Conservation (phyloP, 805 yeast genomes). For the Novakomyces olei region DNA sequence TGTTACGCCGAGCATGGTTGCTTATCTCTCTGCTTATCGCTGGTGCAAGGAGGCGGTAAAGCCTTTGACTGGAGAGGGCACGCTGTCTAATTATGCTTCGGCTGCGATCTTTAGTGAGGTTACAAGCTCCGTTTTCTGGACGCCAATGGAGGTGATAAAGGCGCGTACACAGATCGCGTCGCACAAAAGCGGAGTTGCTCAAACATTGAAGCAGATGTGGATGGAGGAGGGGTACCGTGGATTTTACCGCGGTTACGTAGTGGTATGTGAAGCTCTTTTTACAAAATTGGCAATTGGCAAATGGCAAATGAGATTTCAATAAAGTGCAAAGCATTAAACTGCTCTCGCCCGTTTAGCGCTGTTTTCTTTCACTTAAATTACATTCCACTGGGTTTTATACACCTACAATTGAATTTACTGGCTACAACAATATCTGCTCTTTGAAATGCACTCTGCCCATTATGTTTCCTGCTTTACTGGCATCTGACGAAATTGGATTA, state of each 20-base stretch:
- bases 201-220: slow-evolving; percentile 20
- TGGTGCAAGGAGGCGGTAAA: slow-evolving; percentile 18
- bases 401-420: too few relatives aligned
- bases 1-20: slow-evolving; percentile 22
- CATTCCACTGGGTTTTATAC: too few relatives aligned
- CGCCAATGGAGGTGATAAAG: slow-evolving; percentile 26
- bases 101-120: slow-evolving; percentile 21
- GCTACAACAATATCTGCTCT: too few relatives aligned
- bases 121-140: slow-evolving; percentile 20
- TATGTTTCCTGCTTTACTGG: too few relatives aligned
- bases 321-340: background rate
- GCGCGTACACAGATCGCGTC: slow-evolving; percentile 21
- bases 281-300: background rate
- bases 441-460: too few relatives aligned
- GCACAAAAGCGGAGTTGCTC: slow-evolving; percentile 7
- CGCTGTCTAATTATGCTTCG: slow-evolving; percentile 16
- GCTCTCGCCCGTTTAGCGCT: background rate
- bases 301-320: background rate
- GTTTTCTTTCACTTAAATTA: too few relatives aligned
- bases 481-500: too few relatives aligned
- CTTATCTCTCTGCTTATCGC: slow-evolving; percentile 21
- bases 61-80: slow-evolving; percentile 17
- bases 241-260: slow-evolving; percentile 48
- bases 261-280: slow-evolving; percentile 11
- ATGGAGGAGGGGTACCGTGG: slow-evolving; percentile 53